Base-by-base conservation (phyloP, 495 filamentous ascomycete species). In the Margaritispora aquatica region DNA sequence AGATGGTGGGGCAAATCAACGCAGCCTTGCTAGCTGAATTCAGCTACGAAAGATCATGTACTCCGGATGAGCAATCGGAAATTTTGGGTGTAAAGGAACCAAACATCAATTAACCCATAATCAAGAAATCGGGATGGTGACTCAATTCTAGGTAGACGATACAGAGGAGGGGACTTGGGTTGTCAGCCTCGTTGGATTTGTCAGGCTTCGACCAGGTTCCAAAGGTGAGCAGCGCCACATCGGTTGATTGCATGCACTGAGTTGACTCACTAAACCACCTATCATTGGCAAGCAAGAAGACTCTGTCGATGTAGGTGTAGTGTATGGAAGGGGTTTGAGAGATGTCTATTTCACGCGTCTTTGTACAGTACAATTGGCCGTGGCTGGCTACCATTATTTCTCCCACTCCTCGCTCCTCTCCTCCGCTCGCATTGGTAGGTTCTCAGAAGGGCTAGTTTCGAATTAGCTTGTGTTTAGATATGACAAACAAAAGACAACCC, bases 381-480 rank as follows among this genome's bases (percentile, higher is more conserved):
- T 22, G 47, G 13, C 26, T 19, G 27, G n/a, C 54, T 47, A 26
- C 27, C 46, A 53, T 29, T 26, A 31, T 26, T 44, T 47, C 36
- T 54, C 50, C 38, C 7, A n/a, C 38, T n/a, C 38, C 3, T 3
- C 19, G n/a, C 23, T 54, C 17, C 38, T 34, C 36, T 8, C 22
- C 5, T 47, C 54, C 8, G 22, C 17, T 34, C 20, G 20, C 26
- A 47, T 8, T 19, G 19, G 17, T 36, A 22, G 21, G 10, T 36
- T 31, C n/a, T 49, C 51, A 66, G 53, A 66, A 66, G 23, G 63
- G 63, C 62, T 65, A 47, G 9, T n/a, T n/a, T n/a, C n/a, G n/a
- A n/a, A n/a, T n/a, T n/a, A n/a, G n/a, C n/a, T n/a, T n/a, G n/a
- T n/a, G n/a, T n/a, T n/a, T n/a, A n/a, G n/a, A n/a, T n/a, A n/a